Evolutionary conservation across 2,329 filamentous ascomycete genomes (phyloP).

Genomic region (Thermothelomyces thermophilus): DNA sequence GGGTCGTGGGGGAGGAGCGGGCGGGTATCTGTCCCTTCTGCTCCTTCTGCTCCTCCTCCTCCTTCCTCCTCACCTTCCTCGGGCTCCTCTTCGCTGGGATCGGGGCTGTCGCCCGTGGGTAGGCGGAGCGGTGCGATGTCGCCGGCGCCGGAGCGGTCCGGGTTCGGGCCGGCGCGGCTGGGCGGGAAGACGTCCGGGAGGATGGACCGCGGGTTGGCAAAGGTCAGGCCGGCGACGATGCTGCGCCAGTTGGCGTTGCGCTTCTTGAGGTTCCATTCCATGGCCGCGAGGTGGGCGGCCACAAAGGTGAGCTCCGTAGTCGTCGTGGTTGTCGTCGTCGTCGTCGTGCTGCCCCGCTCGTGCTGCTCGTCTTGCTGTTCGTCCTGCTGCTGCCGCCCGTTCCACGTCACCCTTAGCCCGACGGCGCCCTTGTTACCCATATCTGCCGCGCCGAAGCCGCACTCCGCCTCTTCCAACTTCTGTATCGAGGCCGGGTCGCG

Average conservation of each 20-base stretch:
- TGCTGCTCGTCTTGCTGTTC: slow-evolving; percentile 12
- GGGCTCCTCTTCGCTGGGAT: slow-evolving; percentile 18
- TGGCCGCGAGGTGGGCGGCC: slow-evolving; percentile 79
- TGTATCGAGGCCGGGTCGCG: slow-evolving; percentile 54
- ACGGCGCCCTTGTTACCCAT: slow-evolving; percentile 97
- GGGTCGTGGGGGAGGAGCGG: slow-evolving; percentile 12
- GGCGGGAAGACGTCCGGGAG: slow-evolving; percentile 24
- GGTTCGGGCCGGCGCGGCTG: slow-evolving; percentile 1
- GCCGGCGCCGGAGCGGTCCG: slow-evolving; percentile 20
- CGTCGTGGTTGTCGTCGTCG: too few relatives aligned
- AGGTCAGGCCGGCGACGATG: slow-evolving; percentile 74
- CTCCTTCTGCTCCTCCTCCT: background rate
- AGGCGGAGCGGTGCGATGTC: slow-evolving; percentile 4
- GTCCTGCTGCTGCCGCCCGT: slow-evolving; percentile 25
- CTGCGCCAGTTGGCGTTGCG: slow-evolving; percentile 85
- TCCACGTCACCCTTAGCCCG: slow-evolving; percentile 64
- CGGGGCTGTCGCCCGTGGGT: slow-evolving; percentile 14
- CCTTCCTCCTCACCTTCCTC: background rate
- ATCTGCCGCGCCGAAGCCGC: slow-evolving; percentile 76
- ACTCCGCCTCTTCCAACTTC: slow-evolving; percentile 68
- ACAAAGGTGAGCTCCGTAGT: slow-evolving; percentile 73
- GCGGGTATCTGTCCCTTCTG: slow-evolving; percentile 2
- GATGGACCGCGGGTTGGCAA: slow-evolving; percentile 49
- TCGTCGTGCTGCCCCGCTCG: slow-evolving; percentile 26
- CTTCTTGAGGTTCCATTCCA: slow-evolving; percentile 68